Conservation (phyloP, 441 rosid genomes). For the Pelargonium hybrid region DNA sequence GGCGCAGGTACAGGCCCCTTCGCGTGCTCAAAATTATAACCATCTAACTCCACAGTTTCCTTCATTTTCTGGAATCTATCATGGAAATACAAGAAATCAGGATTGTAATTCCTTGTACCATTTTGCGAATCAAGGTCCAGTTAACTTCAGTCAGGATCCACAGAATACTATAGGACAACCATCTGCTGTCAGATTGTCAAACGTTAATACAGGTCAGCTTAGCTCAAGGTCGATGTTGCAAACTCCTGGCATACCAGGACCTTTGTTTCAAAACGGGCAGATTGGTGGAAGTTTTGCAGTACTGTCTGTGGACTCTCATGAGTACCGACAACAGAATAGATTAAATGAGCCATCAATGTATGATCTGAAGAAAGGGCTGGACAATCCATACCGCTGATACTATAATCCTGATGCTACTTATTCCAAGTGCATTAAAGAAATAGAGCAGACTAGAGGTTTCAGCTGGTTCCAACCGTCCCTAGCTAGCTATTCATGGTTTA, state of each 20-base stretch:
- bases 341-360: slow-evolving; percentile 15
- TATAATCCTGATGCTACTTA: slow-evolving; percentile 16
- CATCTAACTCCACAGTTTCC: slow-evolving; percentile 26
- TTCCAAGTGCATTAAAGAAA: slow-evolving; percentile 28
- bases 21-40: slow-evolving; percentile 22
- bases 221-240: slow-evolving; percentile 21
- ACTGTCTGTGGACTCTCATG: slow-evolving; percentile 23
- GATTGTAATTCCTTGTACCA: slow-evolving; percentile 21
- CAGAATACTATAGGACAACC: slow-evolving; percentile 20
- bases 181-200: slow-evolving; percentile 23
- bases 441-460: too few species aligned
- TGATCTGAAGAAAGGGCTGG: slow-evolving; percentile 17
- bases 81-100: slow-evolving; percentile 22
- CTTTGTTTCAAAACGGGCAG: slow-evolving; percentile 22
- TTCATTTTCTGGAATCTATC: slow-evolving; percentile 22
- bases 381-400: slow-evolving; percentile 15
- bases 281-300: slow-evolving; percentile 20
- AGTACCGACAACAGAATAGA: slow-evolving; percentile 20
- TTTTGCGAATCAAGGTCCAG: slow-evolving; percentile 22
- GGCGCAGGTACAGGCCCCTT: slow-evolving; percentile 29
- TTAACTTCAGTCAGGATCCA: slow-evolving; percentile 22
- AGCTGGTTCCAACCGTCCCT: too few species aligned
- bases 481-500: too few species aligned
- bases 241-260: slow-evolving; percentile 23
- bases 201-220: slow-evolving; percentile 20